Evolutionary conservation across 2,329 filamentous ascomycete species (phyloP), one percentile per base, ranked within the genome.

Genomic region (Geoglossum cookeanum): DNA sequence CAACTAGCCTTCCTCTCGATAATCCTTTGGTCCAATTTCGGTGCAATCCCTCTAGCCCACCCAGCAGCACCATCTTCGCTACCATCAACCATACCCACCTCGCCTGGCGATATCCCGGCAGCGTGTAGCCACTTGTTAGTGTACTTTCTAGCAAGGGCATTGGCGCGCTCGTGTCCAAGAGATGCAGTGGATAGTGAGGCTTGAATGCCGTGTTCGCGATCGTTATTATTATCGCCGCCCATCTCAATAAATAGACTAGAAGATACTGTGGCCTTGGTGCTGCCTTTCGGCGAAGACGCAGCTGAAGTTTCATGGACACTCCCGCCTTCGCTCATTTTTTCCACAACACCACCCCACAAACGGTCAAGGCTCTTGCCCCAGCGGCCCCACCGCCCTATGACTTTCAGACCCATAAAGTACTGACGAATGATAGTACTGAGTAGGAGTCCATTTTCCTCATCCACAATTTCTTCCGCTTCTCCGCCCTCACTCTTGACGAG

Each of bases 341-440:
- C 72, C 37, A 86, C 81, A 1, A 92, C 80, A 9, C 69, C 67
- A 29, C 72, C 70, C 83, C 87, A 94, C 66, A 87, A 82, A 1
- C 73, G 69, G 15, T 75, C 71, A 65, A 87, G 73, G 59, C 75
- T 76, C 0, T 76, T 72, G 13, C 83, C 78, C 73, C 85, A 85
- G 58, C 81, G 76, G 59, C 79, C 81, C 89, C 89, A 95, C 64
- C 80, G 80, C 17, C 87, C 86, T 30, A 94, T 71, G 0, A 90
- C 84, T 58, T 87, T 86, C 48, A 94, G 75, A 5, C 83, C 85
- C 77, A 94, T 84, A 69, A 95, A 95, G 69, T 94, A 95, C 67
- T 95, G 89, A 11, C 89, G 80, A 22, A 96, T 75, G 67, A 96
- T 83, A 65, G 85, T 87, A 54, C 85, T 89, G 63, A 95, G 87